Conservation (phyloP, 176 grass and related monocot genomes). For the Puya raimondii region DNA sequence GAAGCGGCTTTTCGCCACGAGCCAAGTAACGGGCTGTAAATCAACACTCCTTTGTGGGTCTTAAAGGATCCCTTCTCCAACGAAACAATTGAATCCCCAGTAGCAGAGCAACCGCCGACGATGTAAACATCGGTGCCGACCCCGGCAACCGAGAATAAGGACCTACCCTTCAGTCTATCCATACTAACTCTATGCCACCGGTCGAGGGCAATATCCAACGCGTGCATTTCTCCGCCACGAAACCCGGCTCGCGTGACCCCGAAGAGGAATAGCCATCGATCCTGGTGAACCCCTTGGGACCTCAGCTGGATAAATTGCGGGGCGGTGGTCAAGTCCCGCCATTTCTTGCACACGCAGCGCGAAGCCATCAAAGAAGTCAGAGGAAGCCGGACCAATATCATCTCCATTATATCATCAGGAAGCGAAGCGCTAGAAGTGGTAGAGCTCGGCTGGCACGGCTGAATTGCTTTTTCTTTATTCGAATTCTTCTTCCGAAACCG, state of each 20-base stretch:
- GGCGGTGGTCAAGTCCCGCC: conserved; percentile 55
- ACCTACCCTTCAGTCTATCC: conserved; percentile 35
- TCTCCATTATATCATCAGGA: conserved; percentile 75
- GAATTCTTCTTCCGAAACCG: conserved; percentile 14
- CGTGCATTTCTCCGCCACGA: conserved; percentile 48
- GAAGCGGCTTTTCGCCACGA: conserved; percentile 62
- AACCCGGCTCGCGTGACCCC: conserved; percentile 45
- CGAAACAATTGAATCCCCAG: conserved; percentile 2
- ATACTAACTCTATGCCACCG: conserved; percentile 43
- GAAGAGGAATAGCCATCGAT: conserved; percentile 73
- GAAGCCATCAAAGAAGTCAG: conserved; percentile 52
- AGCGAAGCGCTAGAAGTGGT: conserved; percentile 23
- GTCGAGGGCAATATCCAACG: conserved; percentile 52
- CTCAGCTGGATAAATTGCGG: conserved; percentile 53
- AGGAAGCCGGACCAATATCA: conserved; percentile 65
- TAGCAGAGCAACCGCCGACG: conserved; percentile 49
- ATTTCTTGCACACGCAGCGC: conserved; percentile 79
- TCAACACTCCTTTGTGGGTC: conserved; percentile 55
- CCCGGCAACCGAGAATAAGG: conserved; percentile 52
- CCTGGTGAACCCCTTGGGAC: conserved; percentile 15
- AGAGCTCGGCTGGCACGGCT: conserved; percentile 1
- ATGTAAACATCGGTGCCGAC: conserved; percentile 55
- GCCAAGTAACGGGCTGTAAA: conserved; percentile 54
- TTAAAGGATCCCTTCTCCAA: conserved; percentile 28
- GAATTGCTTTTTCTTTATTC: conserved; percentile 14